Base-by-base conservation (phyloP, 164 flowering plant genomes). In the Paratinospora sagittata region DNA sequence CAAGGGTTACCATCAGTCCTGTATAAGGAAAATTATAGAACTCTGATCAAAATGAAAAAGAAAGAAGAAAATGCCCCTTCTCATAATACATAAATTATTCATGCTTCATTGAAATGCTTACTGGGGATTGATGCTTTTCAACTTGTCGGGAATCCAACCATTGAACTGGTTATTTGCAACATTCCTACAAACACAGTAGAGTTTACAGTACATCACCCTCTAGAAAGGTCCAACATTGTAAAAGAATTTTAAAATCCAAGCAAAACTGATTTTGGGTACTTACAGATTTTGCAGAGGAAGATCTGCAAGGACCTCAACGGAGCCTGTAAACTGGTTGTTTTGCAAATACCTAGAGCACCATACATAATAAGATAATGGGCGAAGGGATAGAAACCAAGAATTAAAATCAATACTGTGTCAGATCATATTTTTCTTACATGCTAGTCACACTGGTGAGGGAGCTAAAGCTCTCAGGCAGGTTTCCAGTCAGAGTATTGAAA, bases 271-370 rank as follows among this genome's bases (percentile, higher is more conserved):
- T 73, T 45, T 30, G 49, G 70, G 66, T 65, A 81, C 97, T 85
- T 80, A 93, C 98, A 93, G 79, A 72, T 79, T 89, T 12, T 86
- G 63, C 70, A 92, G 91, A 47, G 97, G 90, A 67, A 94, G 90
- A 84, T 74, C 81, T 17, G 88, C 89, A 78, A 94, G 93, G 80
- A 87, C 93, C 78, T 92, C 78, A 71, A 94, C 84, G 37, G 88
- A 66, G 58, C 98, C 98, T 1, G 93, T 84, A 67, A 92, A 84
- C 76, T 89, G 97, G 79, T 94, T 94, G 82, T 86, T 89, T 74
- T 94, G 90, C 84, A 95, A 81, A 75, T 85, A 87, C 89, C 98
- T 95, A 81, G 67, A 77, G 1, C 72, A 75, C 26, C 37, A 69
- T 45, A 58, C 68, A 4, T 55, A 1, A 72, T 14, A 52, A 70